These are phyloP conservation scores for Nicotiana otophora DNA, from an alignment of 257 asterid genomes.

Conservation along the genomic window DNA sequence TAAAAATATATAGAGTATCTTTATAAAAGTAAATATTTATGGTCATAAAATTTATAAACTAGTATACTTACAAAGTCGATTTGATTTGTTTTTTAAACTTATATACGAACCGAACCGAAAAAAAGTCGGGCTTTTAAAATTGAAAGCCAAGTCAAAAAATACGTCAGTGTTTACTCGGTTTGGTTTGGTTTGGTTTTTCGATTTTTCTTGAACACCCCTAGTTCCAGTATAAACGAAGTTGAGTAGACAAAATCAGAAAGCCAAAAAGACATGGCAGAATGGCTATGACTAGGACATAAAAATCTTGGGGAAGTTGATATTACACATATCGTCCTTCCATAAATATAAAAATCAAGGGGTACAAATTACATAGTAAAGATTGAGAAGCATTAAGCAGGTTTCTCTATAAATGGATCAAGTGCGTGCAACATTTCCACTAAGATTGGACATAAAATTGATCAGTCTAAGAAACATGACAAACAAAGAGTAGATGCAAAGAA, in stretches of 20 bases:
- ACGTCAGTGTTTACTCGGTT: too few relatives aligned
- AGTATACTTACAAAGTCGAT: too few relatives aligned
- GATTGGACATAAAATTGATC: background rate
- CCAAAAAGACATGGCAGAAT: background rate
- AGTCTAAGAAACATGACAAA: background rate
- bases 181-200: too few relatives aligned
- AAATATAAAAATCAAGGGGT: background rate
- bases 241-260: conserved; percentile 7
- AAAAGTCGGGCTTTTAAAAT: too few relatives aligned
- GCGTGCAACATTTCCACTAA: background rate
- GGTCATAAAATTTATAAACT: too few relatives aligned
- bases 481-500: background rate
- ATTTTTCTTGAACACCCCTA: too few relatives aligned
- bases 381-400: background rate
- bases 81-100: too few relatives aligned
- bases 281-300: background rate
- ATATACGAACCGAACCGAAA: too few relatives aligned
- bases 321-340: background rate
- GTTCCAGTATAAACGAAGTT: background rate
- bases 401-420: background rate
- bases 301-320: background rate
- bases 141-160: too few relatives aligned
- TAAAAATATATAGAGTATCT: too few relatives aligned
- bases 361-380: background rate
- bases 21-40: too few relatives aligned